These are phyloP conservation scores for Veloporphyrellus conicus DNA, from an alignment of 1,284 basidiomycete species.

Conservation along the genomic window DNA sequence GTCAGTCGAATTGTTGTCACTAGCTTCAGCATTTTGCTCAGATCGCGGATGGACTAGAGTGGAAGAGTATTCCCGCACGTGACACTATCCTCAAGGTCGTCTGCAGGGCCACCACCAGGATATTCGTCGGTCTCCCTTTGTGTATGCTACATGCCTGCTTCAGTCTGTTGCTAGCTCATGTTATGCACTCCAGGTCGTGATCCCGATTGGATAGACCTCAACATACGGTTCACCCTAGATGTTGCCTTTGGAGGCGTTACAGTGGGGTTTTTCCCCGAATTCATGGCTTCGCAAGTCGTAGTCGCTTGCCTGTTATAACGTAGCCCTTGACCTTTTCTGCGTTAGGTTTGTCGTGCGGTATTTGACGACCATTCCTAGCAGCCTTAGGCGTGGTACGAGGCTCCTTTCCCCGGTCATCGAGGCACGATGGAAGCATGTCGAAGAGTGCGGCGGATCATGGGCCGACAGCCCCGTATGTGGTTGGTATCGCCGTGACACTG, in stretches of 20 bases:
- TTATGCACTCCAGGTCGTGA: conserved; percentile 34
- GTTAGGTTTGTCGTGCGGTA: conserved; percentile 5
- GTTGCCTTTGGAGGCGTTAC: conserved; percentile 29
- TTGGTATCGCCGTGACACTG: not conserved
- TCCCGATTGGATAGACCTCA: conserved; percentile 35
- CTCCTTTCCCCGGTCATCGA: conserved; percentile 35
- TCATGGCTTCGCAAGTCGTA: conserved; percentile 37
- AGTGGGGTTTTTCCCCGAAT: conserved; percentile 36
- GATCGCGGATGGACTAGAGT: conserved; percentile 22
- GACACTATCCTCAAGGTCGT: conserved; percentile 26
- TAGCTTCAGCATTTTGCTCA: too few species aligned
- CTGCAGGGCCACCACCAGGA: conserved; percentile 34
- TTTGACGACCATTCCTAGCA: conserved; percentile 3
- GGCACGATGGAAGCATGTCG: conserved; percentile 30
- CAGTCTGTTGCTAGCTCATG: not conserved
- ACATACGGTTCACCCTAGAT: conserved; percentile 33
- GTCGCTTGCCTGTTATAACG: not conserved
- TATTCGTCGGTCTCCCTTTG: conserved; percentile 41
- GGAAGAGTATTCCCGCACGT: conserved; percentile 25
- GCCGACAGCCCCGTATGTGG: conserved; percentile 36
- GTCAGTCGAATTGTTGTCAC: too few species aligned
- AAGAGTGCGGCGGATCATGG: conserved; percentile 35
- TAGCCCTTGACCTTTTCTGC: not conserved
- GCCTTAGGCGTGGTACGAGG: conserved; percentile 13
- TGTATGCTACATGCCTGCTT: conserved; percentile 25